Percentiles rank a stretch among this genome's conserved stretches.
These are phyloP conservation scores for Westerdykella sp. DNA, from an alignment of 2,329 filamentous ascomycete genomes.

Conservation along the genomic window DNA sequence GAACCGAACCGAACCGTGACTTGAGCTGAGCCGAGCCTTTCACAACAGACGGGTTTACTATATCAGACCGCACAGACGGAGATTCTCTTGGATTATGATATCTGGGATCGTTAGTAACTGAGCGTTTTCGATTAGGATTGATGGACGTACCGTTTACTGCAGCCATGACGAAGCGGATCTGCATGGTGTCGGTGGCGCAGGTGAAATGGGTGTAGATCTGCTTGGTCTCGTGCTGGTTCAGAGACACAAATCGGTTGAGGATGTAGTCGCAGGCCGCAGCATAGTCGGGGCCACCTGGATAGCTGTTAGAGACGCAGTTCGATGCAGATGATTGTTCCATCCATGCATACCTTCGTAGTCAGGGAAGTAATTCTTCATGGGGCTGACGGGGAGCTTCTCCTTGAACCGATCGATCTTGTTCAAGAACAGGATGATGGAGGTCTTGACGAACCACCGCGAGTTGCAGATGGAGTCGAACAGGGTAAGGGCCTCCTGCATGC, in stretches of 20 bases:
- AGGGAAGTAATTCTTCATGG: slow-evolving; percentile 71
- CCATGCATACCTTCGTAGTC: slow-evolving; percentile 60
- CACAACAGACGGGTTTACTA: slow-evolving; percentile 47
- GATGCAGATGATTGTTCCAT: neutral
- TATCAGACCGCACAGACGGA: slow-evolving; percentile 93
- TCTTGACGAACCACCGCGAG: slow-evolving; percentile 67
- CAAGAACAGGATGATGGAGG: slow-evolving; percentile 65
- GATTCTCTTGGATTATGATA: slow-evolving; percentile 99
- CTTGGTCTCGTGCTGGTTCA: slow-evolving; percentile 99
- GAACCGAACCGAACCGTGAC: neutral
- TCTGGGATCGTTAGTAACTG: slow-evolving; percentile 55
- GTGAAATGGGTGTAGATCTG: slow-evolving; percentile 99
- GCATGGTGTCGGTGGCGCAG: slow-evolving; percentile 95
- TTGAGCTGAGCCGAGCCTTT: too few relatives aligned
- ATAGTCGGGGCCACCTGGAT: slow-evolving; percentile 79
- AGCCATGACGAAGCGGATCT: slow-evolving; percentile 99
- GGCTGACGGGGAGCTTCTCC: slow-evolving; percentile 66
- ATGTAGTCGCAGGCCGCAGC: slow-evolving; percentile 97
- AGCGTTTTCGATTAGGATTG: neutral
- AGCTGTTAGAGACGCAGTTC: slow-evolving; percentile 4
- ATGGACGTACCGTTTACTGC: slow-evolving; percentile 80
- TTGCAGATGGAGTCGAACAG: slow-evolving; percentile 69
- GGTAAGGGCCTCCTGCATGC: slow-evolving; percentile 66
- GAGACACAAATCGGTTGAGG: slow-evolving; percentile 92
- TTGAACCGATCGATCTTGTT: slow-evolving; percentile 73